Evolutionary conservation across 2,329 filamentous ascomycete genomes (phyloP), one percentile per base, ranked within the genome.

Genomic region (Cryphonectria carpinicola): DNA sequence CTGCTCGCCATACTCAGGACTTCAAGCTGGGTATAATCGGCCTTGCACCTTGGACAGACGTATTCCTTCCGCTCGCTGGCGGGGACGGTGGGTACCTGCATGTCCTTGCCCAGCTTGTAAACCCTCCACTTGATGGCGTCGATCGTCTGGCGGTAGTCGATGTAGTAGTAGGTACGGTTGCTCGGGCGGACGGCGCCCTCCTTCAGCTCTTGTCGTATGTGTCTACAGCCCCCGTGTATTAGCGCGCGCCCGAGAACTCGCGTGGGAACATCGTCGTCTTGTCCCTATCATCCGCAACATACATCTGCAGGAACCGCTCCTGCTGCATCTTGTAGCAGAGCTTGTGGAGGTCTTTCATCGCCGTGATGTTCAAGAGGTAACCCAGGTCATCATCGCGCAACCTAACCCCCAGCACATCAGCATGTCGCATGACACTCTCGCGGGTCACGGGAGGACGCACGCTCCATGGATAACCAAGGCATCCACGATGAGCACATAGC

Each of bases 61-160:
- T 95, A 97, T 78, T 98, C 96, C 80, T 98, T 98, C 80, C 94
- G 92, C 81, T 98, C 95, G 69, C 89, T 88, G 13, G 91, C 92
- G 0, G 93, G 91, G 25, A 93, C 90, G 22, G 93, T 93, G 70
- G 93, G 91, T 22, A 91, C 90, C 81, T 98, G 95, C 71, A 98
- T 94, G 68, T 92, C 90, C 79, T 95, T 95, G 75, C 95, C 94
- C 75, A 98, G 89, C 70, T 91, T 92, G 78, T 95, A 95, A 66
- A 97, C 90, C 73, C 93, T 92, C 88, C 93, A 99, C 81, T 99
- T 99, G 82, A 97, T 97, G 65, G 93, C 94, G 82, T 99, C 96
- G 77, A 99, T 94, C 49, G 95, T 94, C 70, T 93, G 92, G 71
- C 96, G 93, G 78, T 97, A 97, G 79, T 98, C 95, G 79, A 99